A percentile compares a stretch with the other conserved stretches of the same genome.
phyloP scores from a whole-genome alignment of 345 rosid species.

The Arabis hirsuta region DNA sequence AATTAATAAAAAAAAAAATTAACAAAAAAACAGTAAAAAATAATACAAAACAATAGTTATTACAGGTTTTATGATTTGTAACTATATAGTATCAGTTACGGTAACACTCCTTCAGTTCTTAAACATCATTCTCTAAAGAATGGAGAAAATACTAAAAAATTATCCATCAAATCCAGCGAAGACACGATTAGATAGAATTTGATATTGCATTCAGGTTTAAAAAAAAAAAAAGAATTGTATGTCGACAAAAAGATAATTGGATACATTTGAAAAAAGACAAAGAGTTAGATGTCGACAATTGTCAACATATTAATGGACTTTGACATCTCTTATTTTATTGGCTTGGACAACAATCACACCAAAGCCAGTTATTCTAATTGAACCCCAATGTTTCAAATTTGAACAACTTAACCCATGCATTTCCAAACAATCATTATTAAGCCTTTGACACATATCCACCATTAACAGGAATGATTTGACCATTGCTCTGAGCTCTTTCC shows the following conservation, averaged over 20 bases:
- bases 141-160: no score
- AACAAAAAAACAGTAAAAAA: no score
- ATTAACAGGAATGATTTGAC: slow-evolving; percentile 50
- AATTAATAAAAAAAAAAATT: no score
- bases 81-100: no score
- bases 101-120: no score
- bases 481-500: slow-evolving; percentile 52
- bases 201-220: slow-evolving; percentile 14
- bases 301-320: background rate
- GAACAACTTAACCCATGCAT: no score
- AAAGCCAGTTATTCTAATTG: background rate
- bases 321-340: no score
- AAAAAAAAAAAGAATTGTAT: background rate
- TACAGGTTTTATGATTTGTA: no score
- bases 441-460: slow-evolving; percentile 42
- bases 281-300: background rate
- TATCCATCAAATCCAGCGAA: background rate
- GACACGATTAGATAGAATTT: background rate
- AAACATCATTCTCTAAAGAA: no score
- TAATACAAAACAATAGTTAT: no score
- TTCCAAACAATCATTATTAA: no score
- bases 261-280: background rate
- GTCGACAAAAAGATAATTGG: slow-evolving; percentile 1
- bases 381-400: slow-evolving; percentile 1
- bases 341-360: no score